Evolutionary conservation across 2,329 filamentous ascomycete species (phyloP).

Genomic region (Fusarium nurragi): DNA sequence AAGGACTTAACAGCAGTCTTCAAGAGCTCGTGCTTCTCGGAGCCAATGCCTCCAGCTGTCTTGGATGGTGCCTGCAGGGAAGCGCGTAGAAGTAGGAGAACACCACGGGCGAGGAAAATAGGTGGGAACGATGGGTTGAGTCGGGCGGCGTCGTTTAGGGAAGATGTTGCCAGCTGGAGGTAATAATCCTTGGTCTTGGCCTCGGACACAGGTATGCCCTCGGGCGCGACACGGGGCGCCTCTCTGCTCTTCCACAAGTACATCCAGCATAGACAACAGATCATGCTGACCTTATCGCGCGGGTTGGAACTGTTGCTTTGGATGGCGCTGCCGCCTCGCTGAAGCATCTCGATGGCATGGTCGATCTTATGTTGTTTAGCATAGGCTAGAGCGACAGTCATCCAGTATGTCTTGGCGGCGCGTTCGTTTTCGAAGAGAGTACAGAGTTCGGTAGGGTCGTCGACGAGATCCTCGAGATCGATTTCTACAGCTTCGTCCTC

Average conservation of each 20-base stretch:
- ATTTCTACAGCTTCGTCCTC: constrained; percentile 87
- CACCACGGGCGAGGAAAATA: constrained; percentile 89
- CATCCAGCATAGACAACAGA: constrained; percentile 89
- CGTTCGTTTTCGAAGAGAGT: constrained; percentile 94
- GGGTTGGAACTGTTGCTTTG: constrained; percentile 75
- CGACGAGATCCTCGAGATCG: constrained; percentile 87
- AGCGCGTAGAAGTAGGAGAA: constrained; percentile 86
- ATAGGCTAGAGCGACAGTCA: constrained; percentile 96
- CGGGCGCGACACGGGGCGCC: constrained; percentile 70
- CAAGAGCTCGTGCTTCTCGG: constrained; percentile 80
- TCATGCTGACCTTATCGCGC: constrained; percentile 85
- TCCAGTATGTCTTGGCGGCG: constrained; percentile 93
- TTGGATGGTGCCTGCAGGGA: constrained; percentile 83
- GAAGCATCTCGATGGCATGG: constrained; percentile 78
- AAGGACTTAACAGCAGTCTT: constrained; percentile 91
- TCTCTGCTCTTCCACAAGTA: constrained; percentile 89
- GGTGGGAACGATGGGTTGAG: constrained; percentile 94
- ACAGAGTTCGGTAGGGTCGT: constrained; percentile 95
- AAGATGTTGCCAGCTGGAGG: constrained; percentile 87
- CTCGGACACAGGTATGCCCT: constrained; percentile 72
- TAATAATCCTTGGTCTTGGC: constrained; percentile 93
- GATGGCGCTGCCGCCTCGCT: constrained; percentile 76
- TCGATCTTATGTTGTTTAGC: constrained; percentile 95
- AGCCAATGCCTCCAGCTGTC: constrained; percentile 70
- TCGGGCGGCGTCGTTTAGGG: constrained; percentile 92